Evolutionary conservation across 192 early-diverging fungal species (phyloP).

Genomic region (Linnemannia zychae): DNA sequence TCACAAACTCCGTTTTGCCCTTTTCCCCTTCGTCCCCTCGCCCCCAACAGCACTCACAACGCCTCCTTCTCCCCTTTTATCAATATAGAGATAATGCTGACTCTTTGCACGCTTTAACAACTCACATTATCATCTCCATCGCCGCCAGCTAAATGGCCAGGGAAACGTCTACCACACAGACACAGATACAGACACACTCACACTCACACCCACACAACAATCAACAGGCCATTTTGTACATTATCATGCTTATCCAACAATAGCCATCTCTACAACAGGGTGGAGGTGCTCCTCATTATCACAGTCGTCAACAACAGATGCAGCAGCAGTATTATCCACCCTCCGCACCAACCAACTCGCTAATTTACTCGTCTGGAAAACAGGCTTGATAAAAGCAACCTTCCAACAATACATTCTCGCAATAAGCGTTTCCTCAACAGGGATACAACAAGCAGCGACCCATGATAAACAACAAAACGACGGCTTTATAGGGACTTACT

Average conservation of each 20-base stretch:
- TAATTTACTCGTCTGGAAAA: too few relatives aligned
- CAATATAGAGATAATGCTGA: not conserved
- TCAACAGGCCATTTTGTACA: not conserved
- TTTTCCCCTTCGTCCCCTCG: not conserved
- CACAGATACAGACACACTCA: too few relatives aligned
- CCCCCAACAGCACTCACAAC: not conserved
- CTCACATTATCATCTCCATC: not conserved
- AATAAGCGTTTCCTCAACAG: not conserved
- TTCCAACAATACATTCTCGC: too few relatives aligned
- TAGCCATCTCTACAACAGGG: too few relatives aligned
- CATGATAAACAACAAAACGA: not conserved
- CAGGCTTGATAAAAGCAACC: too few relatives aligned
- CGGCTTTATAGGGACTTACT: constrained; percentile 62
- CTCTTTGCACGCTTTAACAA: not conserved
- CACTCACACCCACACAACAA: too few relatives aligned
- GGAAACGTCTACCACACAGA: not conserved
- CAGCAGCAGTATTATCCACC: not conserved
- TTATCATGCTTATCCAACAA: not conserved
- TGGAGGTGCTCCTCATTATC: too few relatives aligned
- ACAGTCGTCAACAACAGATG: not conserved
- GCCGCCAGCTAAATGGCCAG: not conserved
- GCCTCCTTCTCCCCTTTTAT: not conserved
- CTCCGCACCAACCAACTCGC: too few relatives aligned
- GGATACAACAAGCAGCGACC: too few relatives aligned
- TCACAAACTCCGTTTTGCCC: not conserved